Evolutionary conservation across 441 rosid species (phyloP).

Genomic region (Kokia cookei): DNA sequence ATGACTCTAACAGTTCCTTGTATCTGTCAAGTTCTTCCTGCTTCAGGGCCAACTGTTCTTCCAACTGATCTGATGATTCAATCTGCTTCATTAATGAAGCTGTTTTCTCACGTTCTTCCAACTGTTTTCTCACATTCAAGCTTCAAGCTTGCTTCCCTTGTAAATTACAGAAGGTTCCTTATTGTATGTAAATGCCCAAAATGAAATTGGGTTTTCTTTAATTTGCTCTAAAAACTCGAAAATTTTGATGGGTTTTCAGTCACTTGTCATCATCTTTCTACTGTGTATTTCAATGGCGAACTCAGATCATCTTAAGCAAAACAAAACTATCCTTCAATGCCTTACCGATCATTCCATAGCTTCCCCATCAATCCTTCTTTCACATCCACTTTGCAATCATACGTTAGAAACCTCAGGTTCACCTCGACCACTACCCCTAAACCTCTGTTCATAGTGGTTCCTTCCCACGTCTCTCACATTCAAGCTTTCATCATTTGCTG

Average conservation of each 20-base stretch:
- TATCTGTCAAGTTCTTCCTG: conserved; percentile 42
- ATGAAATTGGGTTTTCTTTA: neutral
- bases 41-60: conserved; percentile 28
- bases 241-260: neutral
- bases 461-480: conserved; percentile 31
- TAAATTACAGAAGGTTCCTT: too few species aligned
- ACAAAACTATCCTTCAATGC: conserved; percentile 14
- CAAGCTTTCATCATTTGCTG: conserved; percentile 31
- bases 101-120: conserved; percentile 44
- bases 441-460: conserved; percentile 30
- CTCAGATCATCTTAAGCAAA: neutral
- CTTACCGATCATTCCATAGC: conserved; percentile 15
- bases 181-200: too few species aligned
- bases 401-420: conserved; percentile 27
- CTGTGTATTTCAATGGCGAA: neutral
- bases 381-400: conserved; percentile 16
- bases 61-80: conserved; percentile 26
- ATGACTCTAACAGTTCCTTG: conserved; percentile 55
- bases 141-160: too few species aligned
- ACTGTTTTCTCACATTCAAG: too few species aligned
- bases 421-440: conserved; percentile 22
- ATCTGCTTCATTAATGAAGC: conserved; percentile 29
- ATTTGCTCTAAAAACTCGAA: neutral
- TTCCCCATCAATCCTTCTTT: conserved; percentile 18
- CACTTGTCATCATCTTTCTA: neutral